Base-by-base conservation (phyloP, 371 early-diverging fungal species). In the Apophysomyces variabilis region DNA sequence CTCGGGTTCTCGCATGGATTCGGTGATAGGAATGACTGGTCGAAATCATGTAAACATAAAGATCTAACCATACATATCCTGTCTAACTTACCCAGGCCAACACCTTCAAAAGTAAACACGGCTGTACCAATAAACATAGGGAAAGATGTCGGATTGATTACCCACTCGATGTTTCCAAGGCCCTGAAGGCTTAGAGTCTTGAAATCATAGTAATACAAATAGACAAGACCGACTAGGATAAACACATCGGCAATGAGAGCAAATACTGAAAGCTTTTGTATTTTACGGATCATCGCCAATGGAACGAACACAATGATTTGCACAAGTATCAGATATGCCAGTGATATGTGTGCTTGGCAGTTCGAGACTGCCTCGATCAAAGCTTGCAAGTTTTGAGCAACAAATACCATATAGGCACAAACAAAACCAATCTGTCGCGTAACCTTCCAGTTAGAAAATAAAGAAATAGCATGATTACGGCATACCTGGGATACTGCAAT, bases 51-150 rank as follows among this genome's bases (percentile, higher is more conserved):
- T 43, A 45, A 57, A 46, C 1, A 61, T 4, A 37, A 43, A 21
- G 14, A 8, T 32, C 18, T 21, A 16, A 54, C 26, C 3, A 41
- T 44, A 37, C 12, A 8, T 26, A 26, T 26, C 0, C 32, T 26
- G 32, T 3, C 32, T 26, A 63, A 41, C 77, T 65, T 78, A 80
- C 83, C 85, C 41, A 94, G 71, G 57, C 95, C 93, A 72, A 94
- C 92, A 38, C 96, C 96, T 78, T 95, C 96, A 66, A 91, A 95
- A 0, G 95, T 92, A 74, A 92, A 95, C 38, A 94, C 89, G 59
- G 94, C 92, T 13, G 95, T 95, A 45, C 96, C 96, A 62, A 95
- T 87, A 70, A 93, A 93, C 67, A 95, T 73, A 2, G 92, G 85
- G 73, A 93, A 93, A 7, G 87, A 85, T 38, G 83, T 79, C 36